phyloP scores from a whole-genome alignment of 2,329 filamentous ascomycete species.

The Phialemonium atrogriseum region DNA sequence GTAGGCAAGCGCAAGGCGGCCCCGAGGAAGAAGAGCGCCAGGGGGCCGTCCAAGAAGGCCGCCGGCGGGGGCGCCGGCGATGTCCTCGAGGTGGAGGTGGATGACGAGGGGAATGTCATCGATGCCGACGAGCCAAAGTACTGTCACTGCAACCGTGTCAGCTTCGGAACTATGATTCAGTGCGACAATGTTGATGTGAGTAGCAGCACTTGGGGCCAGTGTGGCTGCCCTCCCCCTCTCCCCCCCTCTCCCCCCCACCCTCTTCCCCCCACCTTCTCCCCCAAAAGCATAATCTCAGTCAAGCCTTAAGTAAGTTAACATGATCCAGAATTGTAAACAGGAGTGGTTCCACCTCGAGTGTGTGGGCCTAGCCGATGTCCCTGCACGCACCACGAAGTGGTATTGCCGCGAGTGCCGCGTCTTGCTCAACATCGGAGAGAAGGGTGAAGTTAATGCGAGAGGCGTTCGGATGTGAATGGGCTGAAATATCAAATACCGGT shows the following conservation, averaged over 20 bases:
- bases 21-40: slow-evolving; percentile 53
- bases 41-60: slow-evolving; percentile 24
- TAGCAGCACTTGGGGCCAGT: slow-evolving; percentile 14
- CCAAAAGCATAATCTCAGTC: slow-evolving; percentile 12
- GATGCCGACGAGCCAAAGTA: slow-evolving; percentile 70
- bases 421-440: slow-evolving; percentile 53
- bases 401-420: slow-evolving; percentile 72
- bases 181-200: slow-evolving; percentile 73
- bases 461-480: slow-evolving; percentile 42
- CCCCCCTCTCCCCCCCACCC: slow-evolving; percentile 4
- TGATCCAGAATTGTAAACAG: slow-evolving; percentile 55
- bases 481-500: too few relatives aligned
- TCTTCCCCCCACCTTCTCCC: slow-evolving; percentile 6
- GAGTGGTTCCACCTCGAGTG: slow-evolving; percentile 84
- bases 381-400: slow-evolving; percentile 70
- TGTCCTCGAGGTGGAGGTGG: slow-evolving; percentile 45
- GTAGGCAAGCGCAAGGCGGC: slow-evolving; percentile 65
- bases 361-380: slow-evolving; percentile 59
- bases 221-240: not conserved
- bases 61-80: slow-evolving; percentile 15
- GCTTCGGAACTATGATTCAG: slow-evolving; percentile 75
- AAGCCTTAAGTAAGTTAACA: not conserved
- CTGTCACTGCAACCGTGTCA: slow-evolving; percentile 71
- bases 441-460: slow-evolving; percentile 53
- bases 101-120: slow-evolving; percentile 61